Percentiles rank a stretch among this genome's conserved stretches.
Evolutionary conservation across 805 yeast species (phyloP).

Genomic region (Starmera amethionina): DNA sequence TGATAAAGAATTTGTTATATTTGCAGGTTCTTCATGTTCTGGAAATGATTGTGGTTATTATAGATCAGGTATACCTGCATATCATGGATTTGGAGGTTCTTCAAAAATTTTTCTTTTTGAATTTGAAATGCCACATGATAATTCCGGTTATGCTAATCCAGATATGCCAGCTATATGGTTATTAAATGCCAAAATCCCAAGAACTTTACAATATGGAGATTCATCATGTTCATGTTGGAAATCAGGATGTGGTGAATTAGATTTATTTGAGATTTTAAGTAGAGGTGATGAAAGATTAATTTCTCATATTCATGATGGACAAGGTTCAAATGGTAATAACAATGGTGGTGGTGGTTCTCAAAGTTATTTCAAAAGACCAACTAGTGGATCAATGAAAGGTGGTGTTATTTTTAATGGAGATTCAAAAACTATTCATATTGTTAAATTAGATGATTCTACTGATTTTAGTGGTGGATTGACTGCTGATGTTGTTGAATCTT

Average conservation of each 20-base stretch:
- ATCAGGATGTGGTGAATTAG: slow-evolving; percentile 97
- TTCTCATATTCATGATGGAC: slow-evolving; percentile 77
- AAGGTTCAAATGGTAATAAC: slow-evolving; percentile 47
- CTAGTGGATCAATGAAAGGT: slow-evolving; percentile 67
- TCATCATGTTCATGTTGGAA: slow-evolving; percentile 90
- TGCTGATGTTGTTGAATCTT: slow-evolving; percentile 43
- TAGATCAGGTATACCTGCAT: slow-evolving; percentile 82
- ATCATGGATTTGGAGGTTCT: slow-evolving; percentile 86
- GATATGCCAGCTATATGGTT: slow-evolving; percentile 99
- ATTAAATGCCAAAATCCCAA: slow-evolving; percentile 90
- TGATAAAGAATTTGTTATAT: slow-evolving; percentile 71
- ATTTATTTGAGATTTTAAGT: slow-evolving; percentile 80
- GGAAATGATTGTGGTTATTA: slow-evolving; percentile 68
- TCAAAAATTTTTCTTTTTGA: slow-evolving; percentile 85
- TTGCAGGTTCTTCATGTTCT: slow-evolving; percentile 57
- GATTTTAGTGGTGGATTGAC: slow-evolving; percentile 46
- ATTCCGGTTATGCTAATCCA: slow-evolving; percentile 45
- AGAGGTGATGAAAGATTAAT: slow-evolving; percentile 69
- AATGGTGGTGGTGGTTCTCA: slow-evolving; percentile 82
- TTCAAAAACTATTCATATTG: slow-evolving; percentile 40
- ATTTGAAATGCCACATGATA: slow-evolving; percentile 83
- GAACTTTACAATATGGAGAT: slow-evolving; percentile 90
- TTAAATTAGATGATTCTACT: slow-evolving; percentile 44
- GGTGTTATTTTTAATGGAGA: slow-evolving; percentile 68
- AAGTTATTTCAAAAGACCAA: slow-evolving; percentile 86